Evolutionary conservation across 2,329 filamentous ascomycete genomes (phyloP).

Genomic region (Ceratocystis variospora): DNA sequence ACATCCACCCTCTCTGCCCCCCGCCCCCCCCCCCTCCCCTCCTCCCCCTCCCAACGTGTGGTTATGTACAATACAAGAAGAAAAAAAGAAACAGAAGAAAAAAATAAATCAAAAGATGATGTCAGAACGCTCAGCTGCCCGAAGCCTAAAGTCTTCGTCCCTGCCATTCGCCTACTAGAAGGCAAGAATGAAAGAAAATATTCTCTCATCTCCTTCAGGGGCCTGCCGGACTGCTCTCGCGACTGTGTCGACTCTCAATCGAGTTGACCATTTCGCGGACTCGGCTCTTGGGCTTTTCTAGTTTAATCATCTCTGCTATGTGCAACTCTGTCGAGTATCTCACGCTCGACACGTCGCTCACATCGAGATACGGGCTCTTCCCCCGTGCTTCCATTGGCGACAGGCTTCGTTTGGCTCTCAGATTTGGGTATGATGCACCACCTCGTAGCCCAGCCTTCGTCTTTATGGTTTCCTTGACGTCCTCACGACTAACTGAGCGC

Average conservation of each 20-base stretch:
- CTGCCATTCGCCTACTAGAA: not conserved
- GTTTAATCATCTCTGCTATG: slow-evolving; percentile 35
- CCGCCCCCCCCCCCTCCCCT: not conserved
- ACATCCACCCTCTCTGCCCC: not conserved
- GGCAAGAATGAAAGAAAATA: not conserved
- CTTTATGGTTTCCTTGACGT: not conserved
- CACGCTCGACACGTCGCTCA: slow-evolving; percentile 12
- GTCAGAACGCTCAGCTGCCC: not conserved
- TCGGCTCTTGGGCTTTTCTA: slow-evolving; percentile 31
- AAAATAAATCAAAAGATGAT: slow-evolving; percentile 1
- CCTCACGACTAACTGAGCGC: not conserved
- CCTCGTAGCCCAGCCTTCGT: slow-evolving; percentile 2
- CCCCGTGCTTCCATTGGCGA: slow-evolving; percentile 12
- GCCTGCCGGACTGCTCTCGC: slow-evolving; percentile 30
- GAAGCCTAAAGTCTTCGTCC: not conserved
- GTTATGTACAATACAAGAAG: slow-evolving; percentile 10
- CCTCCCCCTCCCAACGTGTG: not conserved
- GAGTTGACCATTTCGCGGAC: slow-evolving; percentile 44
- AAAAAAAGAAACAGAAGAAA: slow-evolving; percentile 7
- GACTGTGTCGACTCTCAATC: slow-evolving; percentile 35
- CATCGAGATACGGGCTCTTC: slow-evolving; percentile 13
- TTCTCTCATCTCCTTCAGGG: not conserved
- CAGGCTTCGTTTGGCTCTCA: slow-evolving; percentile 9
- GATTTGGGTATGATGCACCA: not conserved
- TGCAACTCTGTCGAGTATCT: slow-evolving; percentile 13